Percentiles rank a stretch among this genome's conserved stretches.
phyloP scores from a whole-genome alignment of 306 rosid genomes.

The Boehmeria nivea region DNA sequence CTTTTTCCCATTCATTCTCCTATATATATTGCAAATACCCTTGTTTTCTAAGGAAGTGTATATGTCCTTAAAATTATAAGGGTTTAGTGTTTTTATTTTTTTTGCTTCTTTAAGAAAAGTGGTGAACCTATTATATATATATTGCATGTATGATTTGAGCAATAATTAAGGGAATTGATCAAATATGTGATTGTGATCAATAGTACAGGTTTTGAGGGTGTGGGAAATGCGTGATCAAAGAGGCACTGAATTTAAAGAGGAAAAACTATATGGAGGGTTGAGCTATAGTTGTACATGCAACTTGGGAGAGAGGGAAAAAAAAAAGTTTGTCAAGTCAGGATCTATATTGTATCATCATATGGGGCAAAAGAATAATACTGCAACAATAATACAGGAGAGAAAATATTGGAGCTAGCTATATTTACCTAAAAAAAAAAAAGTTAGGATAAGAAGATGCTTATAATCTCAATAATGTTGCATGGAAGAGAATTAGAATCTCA shows the following conservation, averaged over 20 bases:
- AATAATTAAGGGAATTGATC: background rate
- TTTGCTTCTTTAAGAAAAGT: background rate
- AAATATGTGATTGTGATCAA: background rate
- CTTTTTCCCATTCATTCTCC: constrained; percentile 51
- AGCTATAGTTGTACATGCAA: constrained; percentile 26
- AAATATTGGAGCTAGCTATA: constrained; percentile 13
- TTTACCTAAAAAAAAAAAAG: background rate
- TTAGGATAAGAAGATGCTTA: constrained; percentile 61
- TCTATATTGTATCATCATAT: constrained; percentile 7
- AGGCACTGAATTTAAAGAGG: constrained; percentile 31
- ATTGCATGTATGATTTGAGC: background rate
- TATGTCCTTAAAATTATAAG: too few species aligned
- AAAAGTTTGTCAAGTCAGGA: constrained; percentile 31
- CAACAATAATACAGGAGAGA: constrained; percentile 38
- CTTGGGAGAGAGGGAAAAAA: constrained; percentile 1
- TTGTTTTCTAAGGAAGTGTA: too few species aligned
- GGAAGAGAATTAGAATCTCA: constrained; percentile 54
- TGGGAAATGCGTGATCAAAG: constrained; percentile 6
- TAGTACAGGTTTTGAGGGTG: too few species aligned
- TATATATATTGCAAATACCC: constrained; percentile 3
- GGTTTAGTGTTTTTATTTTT: too few species aligned
- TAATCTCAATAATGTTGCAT: constrained; percentile 47
- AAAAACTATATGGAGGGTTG: background rate
- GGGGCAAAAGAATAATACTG: constrained; percentile 27
- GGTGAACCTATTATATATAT: too few species aligned